Base-by-base conservation (phyloP, 495 filamentous ascomycete genomes). In the Neurospora sp. region DNA sequence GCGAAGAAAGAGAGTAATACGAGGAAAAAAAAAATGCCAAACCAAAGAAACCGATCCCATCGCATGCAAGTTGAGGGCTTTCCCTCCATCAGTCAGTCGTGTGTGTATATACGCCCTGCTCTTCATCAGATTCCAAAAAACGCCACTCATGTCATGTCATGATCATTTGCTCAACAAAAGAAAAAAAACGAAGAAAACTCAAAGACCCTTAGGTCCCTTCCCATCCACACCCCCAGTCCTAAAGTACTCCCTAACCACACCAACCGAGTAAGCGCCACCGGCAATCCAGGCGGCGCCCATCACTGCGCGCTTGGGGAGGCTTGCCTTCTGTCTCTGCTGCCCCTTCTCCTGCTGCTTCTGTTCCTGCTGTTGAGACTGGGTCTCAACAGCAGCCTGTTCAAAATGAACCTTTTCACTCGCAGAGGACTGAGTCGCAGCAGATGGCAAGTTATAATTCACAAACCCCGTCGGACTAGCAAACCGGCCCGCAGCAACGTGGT, bases 191-290 rank as follows among this genome's bases (percentile, higher is more conserved):
- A 5, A 11, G 40, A 12, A n/a, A 23, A 31, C 69, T 81, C 74
- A 86, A 70, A 90, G 86, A 3, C 83, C 88, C 69, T 86, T 86
- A 5, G 86, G 83, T 0, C 87, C 88, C 72, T 74, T 80, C 3
- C 89, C 89, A 72, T 89, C 87, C 1, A 69, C 11, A 0, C 88
- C 89, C 1, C 89, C 89, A 4, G 86, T 90, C 69, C 83, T 84
- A 78, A 93, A 90, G 72, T 87, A 90, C 77, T 94, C 91, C 6
- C 82, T 81, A 16, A 90, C 85, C n/a, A 91, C 91, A 4, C 91
- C 91, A 48, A 93, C 77, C 4, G 88, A 88, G 82, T 93, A 94
- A 37, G 87, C 89, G 27, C 87, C 84, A 20, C 85, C 90, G 5
- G 87, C 92, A 0, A 90, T 86, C 78, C 86, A 88, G 0, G 80